These are phyloP conservation scores for Helianthus annuus DNA, from an alignment of 129 eudicot species.

Conservation along the genomic window DNA sequence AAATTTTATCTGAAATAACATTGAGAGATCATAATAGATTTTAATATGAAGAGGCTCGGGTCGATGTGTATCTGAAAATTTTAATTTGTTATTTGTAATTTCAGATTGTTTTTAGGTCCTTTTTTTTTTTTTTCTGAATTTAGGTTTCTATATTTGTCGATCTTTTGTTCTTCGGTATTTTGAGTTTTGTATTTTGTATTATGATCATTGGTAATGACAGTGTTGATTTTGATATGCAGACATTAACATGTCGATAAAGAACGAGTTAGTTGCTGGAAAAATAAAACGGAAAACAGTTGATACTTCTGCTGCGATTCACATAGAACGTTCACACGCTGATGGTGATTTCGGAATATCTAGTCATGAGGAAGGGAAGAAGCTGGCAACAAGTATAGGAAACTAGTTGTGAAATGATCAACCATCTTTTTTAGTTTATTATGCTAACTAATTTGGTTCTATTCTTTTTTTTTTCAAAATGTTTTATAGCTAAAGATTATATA, in stretches of 20 bases:
- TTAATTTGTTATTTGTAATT: not conserved
- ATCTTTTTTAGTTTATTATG: not conserved
- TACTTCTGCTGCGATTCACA: conserved; percentile 36
- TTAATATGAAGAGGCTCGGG: not conserved
- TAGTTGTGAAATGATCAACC: conserved; percentile 3
- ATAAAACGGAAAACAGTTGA: conserved; percentile 42
- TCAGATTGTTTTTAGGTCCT: not conserved
- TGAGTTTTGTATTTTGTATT: not conserved
- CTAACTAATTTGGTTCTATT: not conserved
- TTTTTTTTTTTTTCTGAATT: not conserved
- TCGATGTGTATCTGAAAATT: not conserved
- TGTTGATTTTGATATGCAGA: conserved; percentile 33
- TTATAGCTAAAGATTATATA: not conserved
- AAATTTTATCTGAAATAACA: too few species aligned
- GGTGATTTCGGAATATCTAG: conserved; percentile 36
- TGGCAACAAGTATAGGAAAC: conserved; percentile 26
- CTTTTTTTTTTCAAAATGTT: not conserved
- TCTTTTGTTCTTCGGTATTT: not conserved
- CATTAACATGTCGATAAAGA: conserved; percentile 40
- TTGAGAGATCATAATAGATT: not conserved
- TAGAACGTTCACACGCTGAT: conserved; percentile 33
- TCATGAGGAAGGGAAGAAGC: conserved; percentile 24
- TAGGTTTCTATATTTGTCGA: not conserved
- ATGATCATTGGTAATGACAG: not conserved
- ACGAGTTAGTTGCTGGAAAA: conserved; percentile 31